Evolutionary conservation across 2,329 filamentous ascomycete genomes (phyloP), one percentile per base, ranked within the genome.

Genomic region (Trichoderma sp.): DNA sequence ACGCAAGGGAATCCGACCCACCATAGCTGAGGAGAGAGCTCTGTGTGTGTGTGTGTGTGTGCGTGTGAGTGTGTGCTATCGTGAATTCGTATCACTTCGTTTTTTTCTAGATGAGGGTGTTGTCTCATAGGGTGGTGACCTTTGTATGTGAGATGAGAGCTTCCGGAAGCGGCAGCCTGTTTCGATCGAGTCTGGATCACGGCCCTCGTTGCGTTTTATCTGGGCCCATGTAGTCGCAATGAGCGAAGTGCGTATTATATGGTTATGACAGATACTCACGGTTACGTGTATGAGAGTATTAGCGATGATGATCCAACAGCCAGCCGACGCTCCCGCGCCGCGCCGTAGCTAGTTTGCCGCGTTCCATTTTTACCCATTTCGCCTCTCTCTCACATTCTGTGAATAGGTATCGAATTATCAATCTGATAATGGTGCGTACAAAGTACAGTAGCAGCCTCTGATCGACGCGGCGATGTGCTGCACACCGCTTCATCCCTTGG

Each of bases 341-440:
- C 47, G 58, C 47, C 44, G 58, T 52, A 21, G 39, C 39, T 30
- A 60, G 58, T 39, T 44, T 21, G 9, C 48, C 34, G 34, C 34
- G 26, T 61, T 52, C 47, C 58, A 51, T 51, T 61, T 61, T 61
- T 61, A 61, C 28, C 47, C 58, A 51, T 28, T 61, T 28, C 51
- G 26, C 26, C 19, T 17, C 2, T 7, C 2, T 17, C 6, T 24
- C 1, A 9, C 7, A 14, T 39, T 14, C 10, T 39, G 10, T 12
- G 14, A 39, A 39, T 12, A 39, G 34, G 34, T 39, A 0, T 2
- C 12, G 3, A 14, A 39, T 14, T 39, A 39, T 39, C 34, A 39
- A 39, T 39, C 34, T 39, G 10, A 39, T 14, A 39, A 14, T 3
- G 1, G 34, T 39, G 2, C 30, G 9, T 30, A 30, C 30, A 30